Conservation (phyloP, 1,139 yeast species). For the Meyerozyma athensensis region DNA sequence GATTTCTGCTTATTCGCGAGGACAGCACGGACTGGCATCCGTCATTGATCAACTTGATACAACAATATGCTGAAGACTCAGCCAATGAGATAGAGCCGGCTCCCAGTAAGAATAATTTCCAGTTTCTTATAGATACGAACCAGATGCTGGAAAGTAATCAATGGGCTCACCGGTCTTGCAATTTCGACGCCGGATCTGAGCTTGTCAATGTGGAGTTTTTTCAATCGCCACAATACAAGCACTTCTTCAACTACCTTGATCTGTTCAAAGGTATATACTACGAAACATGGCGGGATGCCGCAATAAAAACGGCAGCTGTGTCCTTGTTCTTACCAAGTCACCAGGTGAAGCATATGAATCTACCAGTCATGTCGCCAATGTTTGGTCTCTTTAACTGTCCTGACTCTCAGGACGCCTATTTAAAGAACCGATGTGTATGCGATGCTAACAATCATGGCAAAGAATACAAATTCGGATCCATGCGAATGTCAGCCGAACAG, state of each 20-base stretch:
- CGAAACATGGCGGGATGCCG: conserved; percentile 18
- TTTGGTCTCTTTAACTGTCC: conserved; percentile 16
- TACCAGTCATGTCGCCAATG: conserved; percentile 11
- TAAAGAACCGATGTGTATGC: conserved; percentile 5
- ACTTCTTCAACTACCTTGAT: conserved; percentile 13
- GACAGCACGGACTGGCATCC: conserved; percentile 13
- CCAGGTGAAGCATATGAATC: conserved; percentile 15
- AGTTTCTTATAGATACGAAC: conserved; percentile 9
- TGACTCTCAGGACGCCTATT: conserved; percentile 10
- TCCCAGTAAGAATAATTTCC: conserved; percentile 7
- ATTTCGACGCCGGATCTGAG: conserved; percentile 15
- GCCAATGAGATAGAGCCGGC: conserved; percentile 5
- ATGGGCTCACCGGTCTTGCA: conserved; percentile 12
- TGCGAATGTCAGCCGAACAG: neutral
- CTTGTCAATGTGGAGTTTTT: conserved; percentile 13
- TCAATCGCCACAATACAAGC: conserved; percentile 10
- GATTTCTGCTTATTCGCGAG: conserved; percentile 14
- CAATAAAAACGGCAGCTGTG: conserved; percentile 14
- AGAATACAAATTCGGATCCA: neutral
- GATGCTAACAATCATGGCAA: neutral
- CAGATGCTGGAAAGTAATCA: conserved; percentile 4
- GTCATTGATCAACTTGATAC: conserved; percentile 8
- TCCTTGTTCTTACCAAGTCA: conserved; percentile 12
- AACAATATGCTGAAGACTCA: conserved; percentile 7
- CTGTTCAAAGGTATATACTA: conserved; percentile 12